phyloP scores from a whole-genome alignment of 768 basidiomycete species.

The Sporobolomyces phaffii region DNA sequence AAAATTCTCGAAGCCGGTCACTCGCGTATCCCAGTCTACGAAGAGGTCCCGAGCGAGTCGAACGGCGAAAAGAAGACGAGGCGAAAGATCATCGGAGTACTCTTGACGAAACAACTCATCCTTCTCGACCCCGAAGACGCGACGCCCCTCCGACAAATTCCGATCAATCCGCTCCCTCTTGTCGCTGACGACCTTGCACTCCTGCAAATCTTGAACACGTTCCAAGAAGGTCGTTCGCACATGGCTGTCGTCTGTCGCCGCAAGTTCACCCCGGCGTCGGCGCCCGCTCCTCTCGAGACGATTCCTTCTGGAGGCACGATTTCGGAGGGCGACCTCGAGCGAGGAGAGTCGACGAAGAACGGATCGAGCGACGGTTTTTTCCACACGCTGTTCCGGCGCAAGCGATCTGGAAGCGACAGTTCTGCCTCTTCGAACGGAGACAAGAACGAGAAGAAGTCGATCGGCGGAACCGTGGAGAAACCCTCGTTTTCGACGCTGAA shows the following conservation, averaged over 20 bases:
- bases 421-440: constrained; percentile 17
- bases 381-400: constrained; percentile 18
- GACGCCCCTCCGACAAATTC: constrained; percentile 71
- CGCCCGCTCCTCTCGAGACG: neutral
- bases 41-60: constrained; percentile 5
- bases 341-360: constrained; percentile 37
- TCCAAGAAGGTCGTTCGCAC: constrained; percentile 83
- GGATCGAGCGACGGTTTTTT: constrained; percentile 14
- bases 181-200: constrained; percentile 81
- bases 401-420: constrained; percentile 18
- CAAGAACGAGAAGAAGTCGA: constrained; percentile 43
- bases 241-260: constrained; percentile 67
- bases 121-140: constrained; percentile 83
- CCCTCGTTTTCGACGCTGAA: constrained; percentile 1
- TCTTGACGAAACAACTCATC: constrained; percentile 73
- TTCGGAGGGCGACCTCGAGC: constrained; percentile 38
- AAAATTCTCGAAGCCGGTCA: constrained; percentile 72
- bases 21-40: constrained; percentile 73
- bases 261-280: neutral
- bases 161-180: constrained; percentile 76
- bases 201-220: constrained; percentile 74
- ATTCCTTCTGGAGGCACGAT: constrained; percentile 1
- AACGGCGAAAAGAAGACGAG: constrained; percentile 49
- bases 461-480: constrained; percentile 43
- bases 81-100: constrained; percentile 77